Evolutionary conservation across 148 eudicot species (phyloP).

Genomic region (Chenopodium album): DNA sequence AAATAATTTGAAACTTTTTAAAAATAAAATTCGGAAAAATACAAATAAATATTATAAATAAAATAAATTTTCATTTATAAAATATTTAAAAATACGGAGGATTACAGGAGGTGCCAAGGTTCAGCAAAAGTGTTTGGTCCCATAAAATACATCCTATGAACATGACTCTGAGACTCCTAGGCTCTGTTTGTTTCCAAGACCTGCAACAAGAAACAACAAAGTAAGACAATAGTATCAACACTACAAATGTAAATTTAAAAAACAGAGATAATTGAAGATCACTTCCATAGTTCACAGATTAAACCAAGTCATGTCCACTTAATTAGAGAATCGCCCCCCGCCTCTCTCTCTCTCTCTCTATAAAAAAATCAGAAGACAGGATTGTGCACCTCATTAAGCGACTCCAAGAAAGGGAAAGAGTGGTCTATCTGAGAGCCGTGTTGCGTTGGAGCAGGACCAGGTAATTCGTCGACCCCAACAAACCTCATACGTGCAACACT

Average conservation of each 20-base stretch:
- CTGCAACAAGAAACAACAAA: constrained; percentile 42
- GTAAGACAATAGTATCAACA: constrained; percentile 10
- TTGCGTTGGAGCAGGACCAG: constrained; percentile 79
- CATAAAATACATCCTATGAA: constrained; percentile 93
- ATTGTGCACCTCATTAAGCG: constrained; percentile 79
- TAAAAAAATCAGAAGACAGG: background rate
- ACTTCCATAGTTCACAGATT: background rate
- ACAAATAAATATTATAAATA: too few species aligned
- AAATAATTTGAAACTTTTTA: too few species aligned
- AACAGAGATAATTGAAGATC: background rate
- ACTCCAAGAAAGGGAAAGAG: constrained; percentile 95
- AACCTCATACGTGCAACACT: constrained; percentile 97
- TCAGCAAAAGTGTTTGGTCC: constrained; percentile 90
- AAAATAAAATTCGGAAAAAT: too few species aligned
- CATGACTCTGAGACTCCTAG: constrained; percentile 93
- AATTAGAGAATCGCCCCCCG: background rate
- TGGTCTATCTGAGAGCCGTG: constrained; percentile 96
- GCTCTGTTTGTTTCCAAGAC: constrained; percentile 94
- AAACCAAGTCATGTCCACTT: too few species aligned
- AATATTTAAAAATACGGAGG: too few species aligned
- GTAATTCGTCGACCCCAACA: constrained; percentile 77
- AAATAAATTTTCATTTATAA: too few species aligned
- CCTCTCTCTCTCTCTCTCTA: background rate
- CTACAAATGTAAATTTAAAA: background rate
- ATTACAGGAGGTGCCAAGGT: constrained; percentile 77